Percentiles rank a stretch among this genome's conserved stretches.
These are phyloP conservation scores for Penstemon eatonii DNA, from an alignment of 257 asterid species.

Conservation along the genomic window DNA sequence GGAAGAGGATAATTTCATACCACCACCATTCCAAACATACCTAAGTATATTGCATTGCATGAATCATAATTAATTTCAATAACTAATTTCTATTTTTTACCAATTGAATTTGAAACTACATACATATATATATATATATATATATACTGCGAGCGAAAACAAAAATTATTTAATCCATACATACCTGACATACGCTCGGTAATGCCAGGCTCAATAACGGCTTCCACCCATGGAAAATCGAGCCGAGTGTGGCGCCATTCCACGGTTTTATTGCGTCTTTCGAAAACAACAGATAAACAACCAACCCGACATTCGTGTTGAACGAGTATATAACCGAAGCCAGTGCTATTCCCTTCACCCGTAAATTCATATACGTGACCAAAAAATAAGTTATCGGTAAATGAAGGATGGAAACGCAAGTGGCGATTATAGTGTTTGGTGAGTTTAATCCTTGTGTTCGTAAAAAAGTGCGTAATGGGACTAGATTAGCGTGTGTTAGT, in stretches of 20 bases:
- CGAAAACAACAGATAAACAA: constrained; percentile 48
- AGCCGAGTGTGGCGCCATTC: constrained; percentile 43
- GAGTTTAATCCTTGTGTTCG: constrained; percentile 68
- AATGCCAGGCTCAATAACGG: constrained; percentile 56
- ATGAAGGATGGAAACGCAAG: constrained; percentile 54
- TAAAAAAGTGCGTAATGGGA: constrained; percentile 63
- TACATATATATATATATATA: too few species aligned
- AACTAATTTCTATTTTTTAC: too few species aligned
- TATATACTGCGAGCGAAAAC: too few species aligned
- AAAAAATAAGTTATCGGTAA: constrained; percentile 65
- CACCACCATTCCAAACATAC: constrained; percentile 89
- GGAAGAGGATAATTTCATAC: constrained; percentile 69
- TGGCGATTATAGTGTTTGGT: constrained; percentile 58
- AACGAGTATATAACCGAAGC: constrained; percentile 58
- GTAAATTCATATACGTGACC: constrained; percentile 46
- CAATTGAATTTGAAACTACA: too few species aligned
- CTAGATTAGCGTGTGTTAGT: constrained; percentile 53
- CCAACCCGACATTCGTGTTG: constrained; percentile 61
- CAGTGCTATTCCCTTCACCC: constrained; percentile 66
- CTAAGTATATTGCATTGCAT: constrained; percentile 14
- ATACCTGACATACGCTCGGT: constrained; percentile 65
- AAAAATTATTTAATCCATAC: constrained; percentile 35
- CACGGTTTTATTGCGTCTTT: constrained; percentile 71
- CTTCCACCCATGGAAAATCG: constrained; percentile 60
- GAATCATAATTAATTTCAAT: too few species aligned